Evolutionary conservation across 495 filamentous ascomycete species (phyloP).

Genomic region (Eremomyces bilateralis): DNA sequence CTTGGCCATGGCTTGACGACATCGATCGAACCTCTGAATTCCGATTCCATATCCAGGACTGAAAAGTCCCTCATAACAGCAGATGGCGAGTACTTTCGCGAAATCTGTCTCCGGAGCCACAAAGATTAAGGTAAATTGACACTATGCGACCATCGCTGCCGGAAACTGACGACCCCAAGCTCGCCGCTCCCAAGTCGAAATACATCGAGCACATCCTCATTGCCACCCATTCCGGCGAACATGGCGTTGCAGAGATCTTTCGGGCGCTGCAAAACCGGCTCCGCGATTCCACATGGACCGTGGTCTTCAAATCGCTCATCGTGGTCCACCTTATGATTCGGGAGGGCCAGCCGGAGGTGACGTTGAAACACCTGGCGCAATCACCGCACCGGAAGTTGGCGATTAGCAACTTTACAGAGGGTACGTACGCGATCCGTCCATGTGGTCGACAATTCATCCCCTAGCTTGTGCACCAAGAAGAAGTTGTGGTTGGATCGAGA

Average conservation of each 20-base stretch:
- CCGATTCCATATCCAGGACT: too few relatives aligned
- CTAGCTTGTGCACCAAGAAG: too few relatives aligned
- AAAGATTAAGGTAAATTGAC: conserved; percentile 46
- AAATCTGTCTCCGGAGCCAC: conserved; percentile 26
- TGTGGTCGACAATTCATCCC: too few relatives aligned
- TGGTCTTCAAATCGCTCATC: conserved; percentile 88
- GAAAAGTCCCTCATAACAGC: too few relatives aligned
- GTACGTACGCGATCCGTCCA: conserved; percentile 30
- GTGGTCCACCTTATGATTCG: conserved; percentile 94
- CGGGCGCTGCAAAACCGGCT: conserved; percentile 70
- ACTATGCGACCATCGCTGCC: neutral
- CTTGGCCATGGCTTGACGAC: too few relatives aligned
- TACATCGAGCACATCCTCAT: conserved; percentile 97
- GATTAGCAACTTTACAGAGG: conserved; percentile 79
- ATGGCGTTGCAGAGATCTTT: conserved; percentile 90
- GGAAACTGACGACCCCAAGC: conserved; percentile 25
- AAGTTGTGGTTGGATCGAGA: too few relatives aligned
- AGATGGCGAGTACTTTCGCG: conserved; percentile 24
- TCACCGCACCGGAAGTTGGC: conserved; percentile 58
- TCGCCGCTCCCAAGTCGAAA: conserved; percentile 94
- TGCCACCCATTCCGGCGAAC: conserved; percentile 86
- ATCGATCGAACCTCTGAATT: too few relatives aligned
- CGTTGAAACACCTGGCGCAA: conserved; percentile 64
- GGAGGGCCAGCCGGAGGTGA: conserved; percentile 78
- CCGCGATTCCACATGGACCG: conserved; percentile 92